Conservation (phyloP, 2,329 filamentous ascomycete species). For the Aspergillus candidus region DNA sequence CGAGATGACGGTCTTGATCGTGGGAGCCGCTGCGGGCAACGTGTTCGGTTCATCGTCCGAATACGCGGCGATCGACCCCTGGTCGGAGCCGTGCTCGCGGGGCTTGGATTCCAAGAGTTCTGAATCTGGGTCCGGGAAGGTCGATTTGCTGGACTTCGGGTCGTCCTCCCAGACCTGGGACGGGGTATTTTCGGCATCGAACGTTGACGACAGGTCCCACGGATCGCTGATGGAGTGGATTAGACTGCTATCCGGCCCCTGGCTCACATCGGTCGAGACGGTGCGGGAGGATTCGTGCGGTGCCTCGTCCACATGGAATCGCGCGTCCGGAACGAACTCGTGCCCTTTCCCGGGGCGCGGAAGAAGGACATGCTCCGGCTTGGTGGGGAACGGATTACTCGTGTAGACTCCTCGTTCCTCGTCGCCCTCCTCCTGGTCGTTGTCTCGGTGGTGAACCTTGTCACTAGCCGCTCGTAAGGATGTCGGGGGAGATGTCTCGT, state of each 20-base stretch:
- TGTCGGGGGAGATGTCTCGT: slow-evolving; percentile 35
- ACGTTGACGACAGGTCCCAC: slow-evolving; percentile 34
- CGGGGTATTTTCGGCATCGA: slow-evolving; percentile 32
- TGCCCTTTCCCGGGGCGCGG: slow-evolving; percentile 38
- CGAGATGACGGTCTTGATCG: slow-evolving; percentile 33
- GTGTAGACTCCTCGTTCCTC: slow-evolving; percentile 30
- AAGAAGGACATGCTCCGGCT: slow-evolving; percentile 41
- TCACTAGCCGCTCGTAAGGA: slow-evolving; percentile 34
- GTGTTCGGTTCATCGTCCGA: slow-evolving; percentile 31
- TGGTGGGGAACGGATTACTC: slow-evolving; percentile 43
- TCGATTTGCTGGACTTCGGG: slow-evolving; percentile 33
- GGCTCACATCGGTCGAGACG: slow-evolving; percentile 24
- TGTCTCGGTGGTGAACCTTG: slow-evolving; percentile 3
- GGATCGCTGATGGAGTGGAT: slow-evolving; percentile 23
- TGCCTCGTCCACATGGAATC: slow-evolving; percentile 27
- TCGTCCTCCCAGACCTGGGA: slow-evolving; percentile 36
- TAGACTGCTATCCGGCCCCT: slow-evolving; percentile 20
- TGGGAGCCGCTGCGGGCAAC: slow-evolving; percentile 28
- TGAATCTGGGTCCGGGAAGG: slow-evolving; percentile 23
- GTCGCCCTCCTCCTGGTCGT: slow-evolving; percentile 28
- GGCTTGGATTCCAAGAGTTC: slow-evolving; percentile 17
- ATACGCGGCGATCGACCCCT: slow-evolving; percentile 20
- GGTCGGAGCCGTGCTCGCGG: slow-evolving; percentile 14
- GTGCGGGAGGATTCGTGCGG: slow-evolving; percentile 24
- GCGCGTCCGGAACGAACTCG: slow-evolving; percentile 26